A percentile compares a stretch with the other conserved stretches of the same genome.
phyloP scores from a whole-genome alignment of 2,329 filamentous ascomycete species.

The Colletotrichum gloeosporioides region DNA sequence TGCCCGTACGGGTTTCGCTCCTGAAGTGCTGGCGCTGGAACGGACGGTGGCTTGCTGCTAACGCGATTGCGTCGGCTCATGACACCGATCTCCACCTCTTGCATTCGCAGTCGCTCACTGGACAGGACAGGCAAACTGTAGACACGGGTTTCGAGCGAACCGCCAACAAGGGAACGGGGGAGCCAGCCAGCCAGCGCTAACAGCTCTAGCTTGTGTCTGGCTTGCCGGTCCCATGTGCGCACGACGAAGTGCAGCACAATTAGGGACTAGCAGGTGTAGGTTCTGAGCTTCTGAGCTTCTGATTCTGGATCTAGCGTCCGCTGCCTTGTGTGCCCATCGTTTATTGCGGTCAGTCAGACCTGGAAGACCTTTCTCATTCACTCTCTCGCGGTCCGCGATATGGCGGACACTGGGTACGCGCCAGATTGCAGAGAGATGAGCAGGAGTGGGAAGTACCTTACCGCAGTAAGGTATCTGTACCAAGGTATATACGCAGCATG shows the following conservation, averaged over 20 bases:
- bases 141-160: not conserved
- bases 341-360: not conserved
- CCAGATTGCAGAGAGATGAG: not conserved
- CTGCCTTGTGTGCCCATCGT: not conserved
- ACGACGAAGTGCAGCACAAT: constrained; percentile 12
- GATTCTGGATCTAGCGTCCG: not conserved
- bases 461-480: too few relatives aligned
- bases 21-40: not conserved
- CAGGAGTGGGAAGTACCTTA: not conserved
- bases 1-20: not conserved
- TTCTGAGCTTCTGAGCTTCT: not conserved
- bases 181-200: not conserved
- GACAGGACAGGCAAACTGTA: not conserved
- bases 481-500: too few relatives aligned
- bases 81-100: not conserved
- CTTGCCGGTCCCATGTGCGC: constrained; percentile 5
- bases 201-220: not conserved
- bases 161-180: not conserved
- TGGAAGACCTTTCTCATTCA: not conserved
- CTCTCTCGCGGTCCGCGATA: not conserved
- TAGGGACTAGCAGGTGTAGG: not conserved
- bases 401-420: not conserved
- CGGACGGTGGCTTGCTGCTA: not conserved
- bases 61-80: not conserved
- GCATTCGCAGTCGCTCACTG: not conserved